Evolutionary conservation across 371 early-diverging fungal genomes (phyloP).

Genomic region (Parasitella parasitica): DNA sequence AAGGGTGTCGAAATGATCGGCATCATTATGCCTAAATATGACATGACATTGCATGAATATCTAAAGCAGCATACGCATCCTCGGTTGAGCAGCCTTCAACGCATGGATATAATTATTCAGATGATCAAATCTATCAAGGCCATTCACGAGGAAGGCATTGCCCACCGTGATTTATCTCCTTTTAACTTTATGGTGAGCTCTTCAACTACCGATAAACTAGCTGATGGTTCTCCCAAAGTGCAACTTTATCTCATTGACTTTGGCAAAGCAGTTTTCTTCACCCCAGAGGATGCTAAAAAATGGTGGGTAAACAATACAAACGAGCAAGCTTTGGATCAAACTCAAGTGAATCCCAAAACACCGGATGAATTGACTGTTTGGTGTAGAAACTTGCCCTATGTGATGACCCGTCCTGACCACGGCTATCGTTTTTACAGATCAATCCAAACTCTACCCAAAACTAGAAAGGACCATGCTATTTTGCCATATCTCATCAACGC

Average conservation of each 20-base stretch:
- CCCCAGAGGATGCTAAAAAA: slow-evolving; percentile 35
- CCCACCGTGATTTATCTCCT: slow-evolving; percentile 65
- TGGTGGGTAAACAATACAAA: slow-evolving; percentile 55
- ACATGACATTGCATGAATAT: slow-evolving; percentile 62
- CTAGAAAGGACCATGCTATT: slow-evolving; percentile 43
- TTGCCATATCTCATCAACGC: slow-evolving; percentile 58
- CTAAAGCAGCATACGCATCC: slow-evolving; percentile 39
- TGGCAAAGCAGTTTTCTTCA: slow-evolving; percentile 58
- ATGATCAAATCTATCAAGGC: slow-evolving; percentile 54
- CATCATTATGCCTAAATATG: slow-evolving; percentile 47
- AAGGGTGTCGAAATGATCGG: slow-evolving; percentile 41
- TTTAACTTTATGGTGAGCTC: slow-evolving; percentile 69
- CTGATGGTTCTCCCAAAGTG: slow-evolving; percentile 48
- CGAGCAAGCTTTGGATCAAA: slow-evolving; percentile 19
- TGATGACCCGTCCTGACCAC: slow-evolving; percentile 58
- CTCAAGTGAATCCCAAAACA: slow-evolving; percentile 31
- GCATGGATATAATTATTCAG: slow-evolving; percentile 55
- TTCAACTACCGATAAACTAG: slow-evolving; percentile 21
- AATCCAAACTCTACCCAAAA: slow-evolving; percentile 59
- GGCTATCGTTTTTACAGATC: slow-evolving; percentile 60
- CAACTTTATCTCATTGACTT: slow-evolving; percentile 61
- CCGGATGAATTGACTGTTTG: slow-evolving; percentile 42
- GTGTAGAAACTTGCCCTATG: slow-evolving; percentile 49
- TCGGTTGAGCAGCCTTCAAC: slow-evolving; percentile 56
- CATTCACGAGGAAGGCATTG: slow-evolving; percentile 56